Conservation (phyloP, 345 rosid genomes). For the Murraya paniculata region DNA sequence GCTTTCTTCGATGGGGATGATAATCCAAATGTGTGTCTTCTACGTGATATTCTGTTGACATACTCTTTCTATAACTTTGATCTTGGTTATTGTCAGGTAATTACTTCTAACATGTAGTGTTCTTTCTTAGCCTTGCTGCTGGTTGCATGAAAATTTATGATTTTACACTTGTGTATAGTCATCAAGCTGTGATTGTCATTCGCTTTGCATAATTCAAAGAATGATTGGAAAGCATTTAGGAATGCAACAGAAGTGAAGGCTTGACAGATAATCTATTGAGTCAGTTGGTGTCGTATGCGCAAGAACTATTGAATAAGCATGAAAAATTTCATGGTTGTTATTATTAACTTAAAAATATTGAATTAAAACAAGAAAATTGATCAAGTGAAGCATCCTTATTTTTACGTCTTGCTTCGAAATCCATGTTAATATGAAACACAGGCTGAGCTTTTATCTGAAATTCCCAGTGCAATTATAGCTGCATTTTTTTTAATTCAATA, state of each 20-base stretch:
- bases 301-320: background rate
- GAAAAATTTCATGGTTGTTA: background rate
- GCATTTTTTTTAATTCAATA: background rate
- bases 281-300: slow-evolving; percentile 5
- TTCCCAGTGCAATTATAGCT: background rate
- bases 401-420: background rate
- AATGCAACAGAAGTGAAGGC: background rate
- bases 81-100: slow-evolving; percentile 99
- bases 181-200: background rate
- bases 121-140: slow-evolving; percentile 1
- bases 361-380: background rate
- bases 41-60: slow-evolving; percentile 83
- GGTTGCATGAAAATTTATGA: background rate
- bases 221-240: background rate
- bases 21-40: slow-evolving; percentile 71
- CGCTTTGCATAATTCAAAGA: background rate
- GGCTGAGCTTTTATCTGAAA: slow-evolving; percentile 1
- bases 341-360: background rate
- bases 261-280: background rate
- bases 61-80: slow-evolving; percentile 97
- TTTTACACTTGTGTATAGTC: background rate
- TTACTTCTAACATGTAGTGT: slow-evolving; percentile 7
- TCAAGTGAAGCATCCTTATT: background rate
- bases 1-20: slow-evolving; percentile 87
- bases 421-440: background rate